Evolutionary conservation across 768 basidiomycete genomes (phyloP).

Genomic region (Suillus subluteus): DNA sequence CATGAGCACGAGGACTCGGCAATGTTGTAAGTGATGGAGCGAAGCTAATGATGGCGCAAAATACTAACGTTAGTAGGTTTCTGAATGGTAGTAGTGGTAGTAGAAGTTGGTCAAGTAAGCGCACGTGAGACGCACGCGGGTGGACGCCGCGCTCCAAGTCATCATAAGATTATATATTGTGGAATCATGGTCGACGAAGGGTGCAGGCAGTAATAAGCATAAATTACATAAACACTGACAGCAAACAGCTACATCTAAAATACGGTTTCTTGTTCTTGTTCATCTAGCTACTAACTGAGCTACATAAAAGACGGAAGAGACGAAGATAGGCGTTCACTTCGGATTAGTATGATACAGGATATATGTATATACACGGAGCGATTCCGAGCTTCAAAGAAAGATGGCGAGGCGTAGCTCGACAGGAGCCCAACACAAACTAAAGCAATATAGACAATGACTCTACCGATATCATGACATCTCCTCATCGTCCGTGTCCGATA

Average conservation of each 20-base stretch:
- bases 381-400: not conserved
- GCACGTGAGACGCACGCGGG: too few relatives aligned
- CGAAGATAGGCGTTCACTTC: not conserved
- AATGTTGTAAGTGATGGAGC: too few relatives aligned
- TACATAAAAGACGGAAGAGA: not conserved
- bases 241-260: not conserved
- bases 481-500: constrained; percentile 55
- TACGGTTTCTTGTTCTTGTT: not conserved
- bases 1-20: too few relatives aligned
- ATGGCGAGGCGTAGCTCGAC: not conserved
- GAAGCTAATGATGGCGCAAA: too few relatives aligned
- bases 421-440: constrained; percentile 4
- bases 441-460: constrained; percentile 20
- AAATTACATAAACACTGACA: not conserved
- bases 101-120: too few relatives aligned
- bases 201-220: not conserved
- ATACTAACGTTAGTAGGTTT: too few relatives aligned
- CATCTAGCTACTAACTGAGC: not conserved
- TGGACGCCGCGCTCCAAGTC: too few relatives aligned
- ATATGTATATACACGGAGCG: not conserved
- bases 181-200: not conserved
- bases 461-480: constrained; percentile 52
- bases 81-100: too few relatives aligned
- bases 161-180: too few relatives aligned
- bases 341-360: not conserved